Base-by-base conservation (phyloP, 2,329 filamentous ascomycete genomes). In the Phyllosticta paracitricarpa region DNA sequence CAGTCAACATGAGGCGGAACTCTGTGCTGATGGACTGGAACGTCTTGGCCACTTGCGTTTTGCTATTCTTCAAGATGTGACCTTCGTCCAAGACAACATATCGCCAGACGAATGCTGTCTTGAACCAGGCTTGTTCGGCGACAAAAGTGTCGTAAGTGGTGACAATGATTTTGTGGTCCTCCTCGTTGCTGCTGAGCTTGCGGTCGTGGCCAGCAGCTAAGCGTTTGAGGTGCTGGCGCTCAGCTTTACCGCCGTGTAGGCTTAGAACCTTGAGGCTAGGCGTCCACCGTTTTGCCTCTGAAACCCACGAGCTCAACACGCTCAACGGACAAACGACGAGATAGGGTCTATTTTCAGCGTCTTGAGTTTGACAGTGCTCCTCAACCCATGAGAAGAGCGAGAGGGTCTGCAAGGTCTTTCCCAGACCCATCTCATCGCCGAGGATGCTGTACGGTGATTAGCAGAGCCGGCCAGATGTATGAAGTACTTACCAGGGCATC, bases 41-140 rank as follows among this genome's bases (percentile, higher is more conserved):
- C 2, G 76, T 68, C 4, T 69, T 68, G 0, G 80, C 74, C 12
- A 81, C 70, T 22, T 77, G 72, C 0, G 77, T 76, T 5, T 72
- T 68, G 40, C 77, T 77, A 76, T 97, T 99, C 83, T 99, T 99
- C 91, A 99, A 97, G 73, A 93, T 91, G 75, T 99, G 94, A 76
- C 94, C 94, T 80, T 99, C 94, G 68, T 99, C 94, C 64, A 99
- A 92, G 67, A 99, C 97, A 88, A 97, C 96, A 77, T 99, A 95
- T 68, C 96, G 88, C 94, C 94, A 99, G 75, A 97, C 95, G 75
- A 99, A 84, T 0, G 78, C 91, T 78, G 97, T 96, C 80, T 89
- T 95, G 51, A 99, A 81, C 69, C 97, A 82, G 0, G 91, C 89
- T 40, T 93, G 86, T 71, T 99, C 94, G 75, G 97, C 96, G 81